A percentile compares a stretch with the other conserved stretches of the same genome.
phyloP scores from a whole-genome alignment of 768 basidiomycete species.

The Amanita fuliginea region DNA sequence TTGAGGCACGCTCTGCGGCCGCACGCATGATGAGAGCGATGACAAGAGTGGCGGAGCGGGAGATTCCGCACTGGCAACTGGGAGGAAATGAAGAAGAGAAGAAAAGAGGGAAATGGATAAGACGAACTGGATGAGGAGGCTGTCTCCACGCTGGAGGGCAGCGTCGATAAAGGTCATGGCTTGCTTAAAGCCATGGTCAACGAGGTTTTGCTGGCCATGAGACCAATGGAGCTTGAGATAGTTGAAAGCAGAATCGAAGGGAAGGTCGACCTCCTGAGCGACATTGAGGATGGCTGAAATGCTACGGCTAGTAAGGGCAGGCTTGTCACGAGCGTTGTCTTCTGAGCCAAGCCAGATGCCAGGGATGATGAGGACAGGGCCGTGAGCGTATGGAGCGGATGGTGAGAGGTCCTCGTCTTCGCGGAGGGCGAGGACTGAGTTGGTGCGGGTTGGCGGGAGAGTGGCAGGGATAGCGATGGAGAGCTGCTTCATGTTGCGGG shows the following conservation, averaged over 20 bases:
- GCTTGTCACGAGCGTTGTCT: constrained; percentile 83
- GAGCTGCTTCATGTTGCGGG: constrained; percentile 67
- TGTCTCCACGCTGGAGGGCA: constrained; percentile 63
- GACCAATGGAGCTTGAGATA: constrained; percentile 91
- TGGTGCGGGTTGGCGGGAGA: constrained; percentile 45
- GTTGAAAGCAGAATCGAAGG: constrained; percentile 54
- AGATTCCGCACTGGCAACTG: constrained; percentile 92
- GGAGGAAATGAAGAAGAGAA: constrained; percentile 11
- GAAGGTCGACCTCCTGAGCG: constrained; percentile 80
- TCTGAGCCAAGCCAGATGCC: constrained; percentile 87
- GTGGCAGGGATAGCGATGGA: constrained; percentile 59
- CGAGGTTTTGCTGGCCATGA: constrained; percentile 87
- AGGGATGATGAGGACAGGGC: constrained; percentile 78
- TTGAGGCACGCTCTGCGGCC: constrained; percentile 55
- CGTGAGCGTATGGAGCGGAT: constrained; percentile 62
- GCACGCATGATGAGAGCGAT: constrained; percentile 93
- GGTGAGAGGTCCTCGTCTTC: constrained; percentile 49
- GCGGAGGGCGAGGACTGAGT: constrained; percentile 46
- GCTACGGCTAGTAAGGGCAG: constrained; percentile 51
- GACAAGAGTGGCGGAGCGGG: constrained; percentile 79
- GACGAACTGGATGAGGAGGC: constrained; percentile 75
- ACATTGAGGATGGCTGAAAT: constrained; percentile 85
- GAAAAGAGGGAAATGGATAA: constrained; percentile 10
- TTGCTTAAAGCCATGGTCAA: constrained; percentile 62
- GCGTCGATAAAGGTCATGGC: constrained; percentile 79